Evolutionary conservation across 1,139 yeast species (phyloP).

Genomic region (Yamadazyma oceani): DNA sequence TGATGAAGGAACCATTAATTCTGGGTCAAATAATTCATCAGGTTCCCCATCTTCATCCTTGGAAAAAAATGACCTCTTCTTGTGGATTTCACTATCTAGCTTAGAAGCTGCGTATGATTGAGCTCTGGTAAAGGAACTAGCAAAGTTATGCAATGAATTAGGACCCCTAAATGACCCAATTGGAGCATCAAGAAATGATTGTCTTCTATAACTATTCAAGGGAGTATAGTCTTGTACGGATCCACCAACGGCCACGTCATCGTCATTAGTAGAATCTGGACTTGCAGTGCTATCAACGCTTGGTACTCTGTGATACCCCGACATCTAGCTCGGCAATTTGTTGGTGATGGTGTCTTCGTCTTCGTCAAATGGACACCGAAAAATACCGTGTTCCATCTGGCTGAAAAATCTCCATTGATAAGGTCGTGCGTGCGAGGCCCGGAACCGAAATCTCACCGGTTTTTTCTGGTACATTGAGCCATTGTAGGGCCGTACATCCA

Average conservation of each 20-base stretch:
- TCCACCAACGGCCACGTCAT: conserved; percentile 3
- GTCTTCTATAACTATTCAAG: conserved; percentile 23
- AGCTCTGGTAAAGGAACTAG: conserved; percentile 48
- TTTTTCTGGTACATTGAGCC: too few relatives aligned
- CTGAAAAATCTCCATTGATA: too few relatives aligned
- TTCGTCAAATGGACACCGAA: too few relatives aligned
- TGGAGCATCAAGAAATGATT: conserved; percentile 39
- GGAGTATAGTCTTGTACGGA: conserved; percentile 19
- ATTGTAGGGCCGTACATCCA: too few relatives aligned
- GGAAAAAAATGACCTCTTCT: conserved; percentile 41
- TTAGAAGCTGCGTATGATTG: conserved; percentile 47
- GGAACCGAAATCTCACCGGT: too few relatives aligned
- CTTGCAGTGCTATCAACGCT: not conserved
- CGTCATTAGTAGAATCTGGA: conserved; percentile 4
- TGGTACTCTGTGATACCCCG: too few relatives aligned
- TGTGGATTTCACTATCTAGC: conserved; percentile 45
- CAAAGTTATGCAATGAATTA: conserved; percentile 48
- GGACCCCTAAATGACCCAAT: conserved; percentile 50
- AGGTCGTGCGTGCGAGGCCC: too few relatives aligned
- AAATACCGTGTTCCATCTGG: too few relatives aligned
- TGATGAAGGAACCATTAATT: conserved; percentile 64
- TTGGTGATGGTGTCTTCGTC: too few relatives aligned
- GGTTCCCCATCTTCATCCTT: conserved; percentile 17
- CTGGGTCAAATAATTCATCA: conserved; percentile 65
- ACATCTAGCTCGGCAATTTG: not conserved